Evolutionary conservation across 148 eudicot species (phyloP).

Genomic region (Limonium bicolor): DNA sequence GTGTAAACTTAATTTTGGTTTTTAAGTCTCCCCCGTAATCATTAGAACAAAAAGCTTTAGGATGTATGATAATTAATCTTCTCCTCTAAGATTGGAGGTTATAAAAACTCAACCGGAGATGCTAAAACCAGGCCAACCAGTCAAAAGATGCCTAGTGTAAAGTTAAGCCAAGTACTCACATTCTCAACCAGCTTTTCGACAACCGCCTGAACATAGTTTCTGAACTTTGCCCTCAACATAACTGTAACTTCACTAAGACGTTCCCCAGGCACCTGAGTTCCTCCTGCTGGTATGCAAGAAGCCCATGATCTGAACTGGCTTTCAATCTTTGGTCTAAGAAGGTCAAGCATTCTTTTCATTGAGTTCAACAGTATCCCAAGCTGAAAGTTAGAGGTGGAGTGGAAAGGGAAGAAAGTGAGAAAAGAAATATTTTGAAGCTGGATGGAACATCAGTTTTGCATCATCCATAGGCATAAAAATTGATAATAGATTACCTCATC

Average conservation of each 20-base stretch:
- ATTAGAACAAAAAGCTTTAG: too few species aligned
- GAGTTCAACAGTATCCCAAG: slow-evolving; percentile 72
- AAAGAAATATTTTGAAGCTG: too few species aligned
- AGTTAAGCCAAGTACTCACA: slow-evolving; percentile 45
- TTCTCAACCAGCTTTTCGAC: slow-evolving; percentile 80
- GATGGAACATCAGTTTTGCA: too few species aligned
- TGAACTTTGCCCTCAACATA: slow-evolving; percentile 72
- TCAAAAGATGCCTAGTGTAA: too few species aligned
- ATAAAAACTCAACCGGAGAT: too few species aligned
- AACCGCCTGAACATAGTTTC: slow-evolving; percentile 62
- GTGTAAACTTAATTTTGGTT: too few species aligned
- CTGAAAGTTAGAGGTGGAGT: slow-evolving; percentile 14
- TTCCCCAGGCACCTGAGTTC: slow-evolving; percentile 63
- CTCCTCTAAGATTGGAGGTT: too few species aligned
- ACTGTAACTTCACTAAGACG: slow-evolving; percentile 81
- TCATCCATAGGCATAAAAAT: too few species aligned
- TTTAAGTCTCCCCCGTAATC: too few species aligned
- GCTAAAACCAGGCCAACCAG: too few species aligned
- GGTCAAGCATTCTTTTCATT: slow-evolving; percentile 78
- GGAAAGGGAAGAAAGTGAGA: neutral
- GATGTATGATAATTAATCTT: too few species aligned
- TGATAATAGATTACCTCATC: slow-evolving; percentile 34
- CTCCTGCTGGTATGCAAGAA: slow-evolving; percentile 55
- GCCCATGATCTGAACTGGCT: slow-evolving; percentile 66
- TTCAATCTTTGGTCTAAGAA: slow-evolving; percentile 57